phyloP scores from a whole-genome alignment of 768 basidiomycete genomes.

The Dendrothele bispora region DNA sequence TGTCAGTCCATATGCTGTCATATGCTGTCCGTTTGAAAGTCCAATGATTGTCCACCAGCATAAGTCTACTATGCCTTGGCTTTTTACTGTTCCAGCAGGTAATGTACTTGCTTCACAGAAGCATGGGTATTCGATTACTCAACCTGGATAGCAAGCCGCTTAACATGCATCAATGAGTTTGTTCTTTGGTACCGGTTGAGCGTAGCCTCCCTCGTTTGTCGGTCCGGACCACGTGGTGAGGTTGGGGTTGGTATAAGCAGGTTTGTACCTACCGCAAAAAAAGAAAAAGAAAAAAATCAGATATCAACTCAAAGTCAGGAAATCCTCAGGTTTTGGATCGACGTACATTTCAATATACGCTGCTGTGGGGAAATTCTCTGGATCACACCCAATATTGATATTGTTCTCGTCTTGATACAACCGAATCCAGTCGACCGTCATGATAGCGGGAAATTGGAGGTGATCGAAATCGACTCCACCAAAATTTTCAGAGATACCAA shows the following conservation, averaged over 20 bases:
- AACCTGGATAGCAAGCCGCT: too few relatives aligned
- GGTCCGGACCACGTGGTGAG: conserved; percentile 6
- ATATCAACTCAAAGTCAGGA: too few relatives aligned
- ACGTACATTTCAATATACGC: conserved; percentile 65
- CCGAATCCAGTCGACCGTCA: conserved; percentile 64
- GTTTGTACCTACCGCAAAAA: not conserved
- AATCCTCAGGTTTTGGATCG: conserved; percentile 46
- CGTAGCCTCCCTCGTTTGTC: too few relatives aligned
- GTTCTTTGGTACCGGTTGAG: too few relatives aligned
- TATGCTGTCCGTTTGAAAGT: too few relatives aligned
- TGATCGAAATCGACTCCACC: conserved; percentile 61
- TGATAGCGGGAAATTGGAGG: conserved; percentile 53
- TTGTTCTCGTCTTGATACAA: conserved; percentile 67
- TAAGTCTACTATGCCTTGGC: too few relatives aligned
- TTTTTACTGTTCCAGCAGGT: too few relatives aligned
- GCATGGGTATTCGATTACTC: too few relatives aligned
- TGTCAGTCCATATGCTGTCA: too few relatives aligned
- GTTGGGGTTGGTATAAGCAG: conserved; percentile 5
- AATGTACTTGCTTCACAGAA: too few relatives aligned
- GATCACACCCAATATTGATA: conserved; percentile 72
- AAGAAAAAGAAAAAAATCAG: not conserved
- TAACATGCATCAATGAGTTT: too few relatives aligned
- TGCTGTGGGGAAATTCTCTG: conserved; percentile 62
- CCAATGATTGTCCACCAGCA: too few relatives aligned
- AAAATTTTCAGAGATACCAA: conserved; percentile 71